Conservation (phyloP, 768 basidiomycete species). For the Amanita rimosa region DNA sequence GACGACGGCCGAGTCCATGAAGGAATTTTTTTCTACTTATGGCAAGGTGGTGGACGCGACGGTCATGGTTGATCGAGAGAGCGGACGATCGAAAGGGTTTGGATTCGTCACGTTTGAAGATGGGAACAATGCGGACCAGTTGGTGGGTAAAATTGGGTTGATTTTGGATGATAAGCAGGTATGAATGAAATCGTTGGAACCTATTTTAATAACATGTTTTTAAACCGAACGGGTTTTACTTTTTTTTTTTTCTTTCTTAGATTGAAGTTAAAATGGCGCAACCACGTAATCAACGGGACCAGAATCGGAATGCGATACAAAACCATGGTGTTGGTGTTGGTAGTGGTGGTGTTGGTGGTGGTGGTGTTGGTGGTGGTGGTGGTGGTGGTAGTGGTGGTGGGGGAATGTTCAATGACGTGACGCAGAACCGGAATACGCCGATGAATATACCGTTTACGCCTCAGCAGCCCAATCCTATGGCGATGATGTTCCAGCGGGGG, state of each 20-base stretch:
- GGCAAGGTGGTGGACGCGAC: slow-evolving; percentile 79
- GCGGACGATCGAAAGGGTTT: slow-evolving; percentile 69
- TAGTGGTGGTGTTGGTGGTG: too few relatives aligned
- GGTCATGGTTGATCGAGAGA: slow-evolving; percentile 77
- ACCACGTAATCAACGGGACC: too few relatives aligned
- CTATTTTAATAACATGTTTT: too few relatives aligned
- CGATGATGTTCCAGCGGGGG: too few relatives aligned
- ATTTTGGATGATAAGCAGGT: slow-evolving; percentile 72
- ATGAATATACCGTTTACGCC: slow-evolving; percentile 18
- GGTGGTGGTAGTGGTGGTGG: too few relatives aligned
- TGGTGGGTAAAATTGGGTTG: slow-evolving; percentile 57
- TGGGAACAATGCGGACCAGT: slow-evolving; percentile 48
- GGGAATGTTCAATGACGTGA: not conserved
- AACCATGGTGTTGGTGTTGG: too few relatives aligned
- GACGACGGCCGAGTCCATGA: slow-evolving; percentile 64
- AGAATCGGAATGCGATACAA: too few relatives aligned
- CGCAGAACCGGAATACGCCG: slow-evolving; percentile 2
- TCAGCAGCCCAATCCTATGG: slow-evolving; percentile 27
- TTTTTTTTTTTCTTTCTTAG: too few relatives aligned
- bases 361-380: too few relatives aligned
- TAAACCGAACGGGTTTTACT: too few relatives aligned
- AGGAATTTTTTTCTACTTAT: slow-evolving; percentile 56
- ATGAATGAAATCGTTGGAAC: too few relatives aligned
- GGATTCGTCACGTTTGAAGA: slow-evolving; percentile 80
- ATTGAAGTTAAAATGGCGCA: too few relatives aligned